Conservation (phyloP, 345 rosid species). For the Boechera divaricarpa region DNA sequence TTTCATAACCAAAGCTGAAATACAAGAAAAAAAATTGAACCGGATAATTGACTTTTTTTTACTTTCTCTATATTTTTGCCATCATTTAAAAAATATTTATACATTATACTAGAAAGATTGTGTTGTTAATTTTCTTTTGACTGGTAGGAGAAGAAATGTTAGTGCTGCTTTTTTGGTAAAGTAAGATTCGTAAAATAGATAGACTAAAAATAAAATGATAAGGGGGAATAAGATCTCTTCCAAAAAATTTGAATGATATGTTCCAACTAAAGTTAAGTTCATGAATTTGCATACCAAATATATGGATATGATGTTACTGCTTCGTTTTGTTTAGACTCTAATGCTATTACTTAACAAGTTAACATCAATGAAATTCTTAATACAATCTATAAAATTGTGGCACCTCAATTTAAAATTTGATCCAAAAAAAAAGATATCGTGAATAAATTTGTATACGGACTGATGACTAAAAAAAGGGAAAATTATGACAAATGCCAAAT, state of each 20-base stretch:
- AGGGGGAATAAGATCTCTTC: not conserved
- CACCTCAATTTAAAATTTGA: not conserved
- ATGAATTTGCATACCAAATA: constrained; percentile 3
- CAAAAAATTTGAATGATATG: constrained; percentile 5
- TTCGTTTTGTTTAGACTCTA: too few species aligned
- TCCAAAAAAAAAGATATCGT: too few species aligned
- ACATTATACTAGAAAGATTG: not conserved
- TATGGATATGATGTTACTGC: too few species aligned
- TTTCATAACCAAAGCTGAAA: not conserved
- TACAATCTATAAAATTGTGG: too few species aligned
- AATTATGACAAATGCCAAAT: too few species aligned
- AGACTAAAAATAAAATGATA: constrained; percentile 2
- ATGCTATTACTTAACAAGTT: too few species aligned
- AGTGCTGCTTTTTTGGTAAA: not conserved
- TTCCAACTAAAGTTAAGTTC: not conserved
- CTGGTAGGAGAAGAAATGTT: constrained; percentile 12
- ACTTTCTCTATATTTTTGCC: not conserved
- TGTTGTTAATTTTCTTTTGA: not conserved
- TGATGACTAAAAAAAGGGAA: too few species aligned
- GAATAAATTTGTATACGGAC: too few species aligned
- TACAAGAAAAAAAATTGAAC: not conserved
- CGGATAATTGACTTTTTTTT: not conserved
- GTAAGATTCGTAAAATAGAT: not conserved
- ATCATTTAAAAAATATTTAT: not conserved
- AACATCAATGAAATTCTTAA: too few species aligned